Base-by-base conservation (phyloP, 2,329 filamentous ascomycete species). In the Aureobasidium sp. region DNA sequence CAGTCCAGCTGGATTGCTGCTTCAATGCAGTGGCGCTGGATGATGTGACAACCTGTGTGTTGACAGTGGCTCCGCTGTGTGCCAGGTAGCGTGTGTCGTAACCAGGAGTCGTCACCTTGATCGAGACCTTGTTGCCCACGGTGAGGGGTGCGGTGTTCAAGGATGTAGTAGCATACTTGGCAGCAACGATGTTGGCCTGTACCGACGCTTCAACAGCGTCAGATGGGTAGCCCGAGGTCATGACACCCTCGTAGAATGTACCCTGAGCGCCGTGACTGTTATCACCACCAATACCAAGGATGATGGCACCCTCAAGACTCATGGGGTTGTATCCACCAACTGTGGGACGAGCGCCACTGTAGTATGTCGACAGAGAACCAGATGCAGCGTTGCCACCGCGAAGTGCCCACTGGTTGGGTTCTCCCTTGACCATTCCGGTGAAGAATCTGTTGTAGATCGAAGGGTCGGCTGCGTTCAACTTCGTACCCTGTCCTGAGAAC, bases 281-380 rank as follows among this genome's bases (percentile, higher is more conserved):
- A 66, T 87, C 85, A 7, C 85, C 85, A n/a, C 85, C 85, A 59
- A 87, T 86, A 16, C 85, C 85, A 16, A 87, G 82, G 62, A 87
- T 78, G 48, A 88, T 85, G 61, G 84, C 80, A 13, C 84, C 85
- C 67, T 88, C 84, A 65, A 86, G 85, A 65, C 67, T 75, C 85
- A 87, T 88, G 0, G 76, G 73, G 68, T 84, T 81, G 72, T 87
- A 87, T 21, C 21, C 21, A 10, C 82, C 83, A 25, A 44, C 34
- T 10, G 61, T 75, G 67, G 83, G 87, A 72, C 78, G 86, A 0
- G 84, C 86, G 10, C 41, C 41, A 9, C 25, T 44, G 3, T 5
- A 44, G 41, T 44, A 44, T 3, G 41, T 44, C 2, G 81, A 79
- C 13, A 87, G 68, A 3, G 73, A 69, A 16, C 81, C 82, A 0